phyloP scores from a whole-genome alignment of 805 yeast species.

The Ogataea degrootiae region DNA sequence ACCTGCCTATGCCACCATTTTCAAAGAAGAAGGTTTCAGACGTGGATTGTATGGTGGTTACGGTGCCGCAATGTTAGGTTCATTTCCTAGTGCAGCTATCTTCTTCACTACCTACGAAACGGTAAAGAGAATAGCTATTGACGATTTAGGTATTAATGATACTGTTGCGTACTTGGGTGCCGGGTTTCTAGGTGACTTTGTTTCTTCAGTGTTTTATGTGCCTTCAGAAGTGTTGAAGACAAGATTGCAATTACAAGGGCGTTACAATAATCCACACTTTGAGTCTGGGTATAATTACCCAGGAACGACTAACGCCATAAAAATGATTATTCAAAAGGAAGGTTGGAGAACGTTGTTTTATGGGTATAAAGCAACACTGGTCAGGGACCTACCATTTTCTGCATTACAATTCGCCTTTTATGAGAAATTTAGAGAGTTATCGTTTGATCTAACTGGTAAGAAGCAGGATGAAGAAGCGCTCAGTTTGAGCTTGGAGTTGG shows the following conservation, averaged over 20 bases:
- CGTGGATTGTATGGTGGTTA: conserved; percentile 92
- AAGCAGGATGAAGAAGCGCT: conserved; percentile 27
- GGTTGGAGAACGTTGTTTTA: conserved; percentile 73
- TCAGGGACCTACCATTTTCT: conserved; percentile 91
- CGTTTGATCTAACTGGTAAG: conserved; percentile 37
- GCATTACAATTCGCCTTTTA: conserved; percentile 95
- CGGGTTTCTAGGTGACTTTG: conserved; percentile 92
- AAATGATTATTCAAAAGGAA: conserved; percentile 59
- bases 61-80: conserved; percentile 86
- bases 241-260: conserved; percentile 88
- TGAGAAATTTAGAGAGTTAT: conserved; percentile 69
- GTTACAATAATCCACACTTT: conserved; percentile 72
- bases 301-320: conserved; percentile 67
- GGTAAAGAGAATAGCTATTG: conserved; percentile 66
- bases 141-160: conserved; percentile 63
- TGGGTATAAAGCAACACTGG: conserved; percentile 92
- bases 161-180: conserved; percentile 76
- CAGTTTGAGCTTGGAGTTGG: conserved; percentile 57
- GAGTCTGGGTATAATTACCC: conserved; percentile 82
- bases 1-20: conserved; percentile 70
- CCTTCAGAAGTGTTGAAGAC: conserved; percentile 95
- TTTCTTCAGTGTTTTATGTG: conserved; percentile 82
- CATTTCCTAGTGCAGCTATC: conserved; percentile 90
- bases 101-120: conserved; percentile 89
- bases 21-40: conserved; percentile 75